Percentiles rank a stretch among this genome's conserved stretches.
Evolutionary conservation across 2,329 filamentous ascomycete species (phyloP).

Genomic region (Diaporthe sp.): DNA sequence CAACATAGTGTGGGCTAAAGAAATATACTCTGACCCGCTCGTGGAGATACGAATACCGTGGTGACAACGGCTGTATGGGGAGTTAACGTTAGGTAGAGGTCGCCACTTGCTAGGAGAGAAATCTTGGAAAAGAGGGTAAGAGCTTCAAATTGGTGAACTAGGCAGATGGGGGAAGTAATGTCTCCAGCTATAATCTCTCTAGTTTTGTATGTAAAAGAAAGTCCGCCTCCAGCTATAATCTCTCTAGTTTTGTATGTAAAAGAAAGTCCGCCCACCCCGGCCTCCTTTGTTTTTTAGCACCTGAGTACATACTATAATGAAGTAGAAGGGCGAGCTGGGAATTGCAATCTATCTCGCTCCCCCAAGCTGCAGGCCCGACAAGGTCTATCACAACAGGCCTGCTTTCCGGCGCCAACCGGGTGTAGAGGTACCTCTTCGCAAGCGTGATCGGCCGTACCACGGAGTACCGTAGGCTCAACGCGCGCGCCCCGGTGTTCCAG

Average conservation of each 20-base stretch:
- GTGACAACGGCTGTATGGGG: background rate
- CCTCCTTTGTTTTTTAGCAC: no score
- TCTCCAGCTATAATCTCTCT: background rate
- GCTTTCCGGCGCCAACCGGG: no score
- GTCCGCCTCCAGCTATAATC: background rate
- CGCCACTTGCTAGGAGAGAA: no score
- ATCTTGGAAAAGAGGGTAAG: background rate
- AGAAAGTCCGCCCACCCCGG: background rate
- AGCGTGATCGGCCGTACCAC: no score
- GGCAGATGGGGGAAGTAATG: background rate
- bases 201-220: background rate
- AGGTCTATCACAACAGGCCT: no score
- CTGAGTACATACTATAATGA: no score
- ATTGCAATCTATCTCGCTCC: no score
- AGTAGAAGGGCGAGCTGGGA: no score
- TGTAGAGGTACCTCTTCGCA: no score
- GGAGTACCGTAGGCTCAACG: no score
- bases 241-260: background rate
- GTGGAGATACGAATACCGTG: background rate
- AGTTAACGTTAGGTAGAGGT: background rate
- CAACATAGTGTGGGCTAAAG: background rate
- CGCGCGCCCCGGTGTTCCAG: no score
- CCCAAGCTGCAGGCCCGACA: no score
- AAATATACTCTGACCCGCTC: background rate
- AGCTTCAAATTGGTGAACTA: background rate